phyloP scores from a whole-genome alignment of 2,329 filamentous ascomycete genomes.

The Pseudocercospora eumusae region DNA sequence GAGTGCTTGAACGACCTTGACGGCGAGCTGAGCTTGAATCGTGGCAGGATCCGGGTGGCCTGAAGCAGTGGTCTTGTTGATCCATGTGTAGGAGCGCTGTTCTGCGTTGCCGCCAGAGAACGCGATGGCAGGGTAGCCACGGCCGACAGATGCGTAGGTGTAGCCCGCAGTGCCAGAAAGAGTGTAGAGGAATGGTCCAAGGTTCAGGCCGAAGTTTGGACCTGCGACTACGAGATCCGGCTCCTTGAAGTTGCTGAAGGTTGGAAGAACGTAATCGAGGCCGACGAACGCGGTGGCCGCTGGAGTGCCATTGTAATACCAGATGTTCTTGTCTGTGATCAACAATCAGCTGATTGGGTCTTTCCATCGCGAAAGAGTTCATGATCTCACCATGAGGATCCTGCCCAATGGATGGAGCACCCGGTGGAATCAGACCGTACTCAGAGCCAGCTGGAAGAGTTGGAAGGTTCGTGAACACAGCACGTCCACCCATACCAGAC shows the following conservation, averaged over 20 bases:
- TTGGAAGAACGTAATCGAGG: constrained; percentile 51
- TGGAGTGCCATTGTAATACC: constrained; percentile 63
- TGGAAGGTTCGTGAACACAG: constrained; percentile 48
- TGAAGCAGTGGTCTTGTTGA: constrained; percentile 43
- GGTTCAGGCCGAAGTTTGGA: constrained; percentile 58
- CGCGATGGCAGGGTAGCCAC: constrained; percentile 53
- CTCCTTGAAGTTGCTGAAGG: constrained; percentile 50
- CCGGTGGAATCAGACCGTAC: constrained; percentile 51
- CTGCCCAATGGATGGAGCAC: constrained; percentile 52
- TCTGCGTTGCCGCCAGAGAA: constrained; percentile 49
- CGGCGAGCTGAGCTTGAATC: constrained; percentile 46
- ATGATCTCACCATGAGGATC: constrained; percentile 44
- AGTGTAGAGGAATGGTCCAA: constrained; percentile 58
- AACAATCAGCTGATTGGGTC: too few relatives aligned
- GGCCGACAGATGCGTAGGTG: constrained; percentile 51
- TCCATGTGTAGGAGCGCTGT: constrained; percentile 48
- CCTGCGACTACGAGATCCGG: constrained; percentile 59
- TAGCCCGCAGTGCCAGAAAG: constrained; percentile 55
- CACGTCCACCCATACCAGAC: constrained; percentile 50
- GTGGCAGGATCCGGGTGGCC: constrained; percentile 46
- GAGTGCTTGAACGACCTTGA: constrained; percentile 50
- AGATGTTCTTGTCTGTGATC: constrained; percentile 53
- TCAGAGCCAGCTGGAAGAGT: constrained; percentile 48
- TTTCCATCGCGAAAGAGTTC: not conserved
- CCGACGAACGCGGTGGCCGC: constrained; percentile 59